Evolutionary conservation across 2,329 filamentous ascomycete species (phyloP), one percentile per base, ranked within the genome.

Genomic region (Aschersonia sp.): DNA sequence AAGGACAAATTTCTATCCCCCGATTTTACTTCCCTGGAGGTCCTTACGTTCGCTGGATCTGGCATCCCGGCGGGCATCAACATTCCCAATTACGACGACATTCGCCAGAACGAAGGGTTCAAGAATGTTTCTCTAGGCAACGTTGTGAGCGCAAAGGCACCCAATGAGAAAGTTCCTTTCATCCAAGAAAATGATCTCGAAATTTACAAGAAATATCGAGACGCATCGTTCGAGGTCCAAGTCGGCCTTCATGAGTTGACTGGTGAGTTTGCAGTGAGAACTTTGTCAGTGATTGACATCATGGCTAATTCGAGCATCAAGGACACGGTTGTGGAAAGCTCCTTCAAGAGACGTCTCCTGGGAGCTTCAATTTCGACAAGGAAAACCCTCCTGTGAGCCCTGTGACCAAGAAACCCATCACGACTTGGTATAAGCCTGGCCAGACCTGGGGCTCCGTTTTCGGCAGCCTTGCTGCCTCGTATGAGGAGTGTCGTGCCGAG

Each of bases 371-470:
- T 70, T 97, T 97, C 59, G 86, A 97, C 60, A 70, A 80, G 50
- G 69, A 80, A 51, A 86, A 87, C 60, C 88, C 86, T 6, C 90
- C 90, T 1, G 68, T 87, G 46, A 94, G 80, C 58, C 90, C 89
- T 1, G 65, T 96, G 41, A 86, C 80, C 5, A 73, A 78, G 51
- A 83, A 90, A 64, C 85, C 62, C 1, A 73, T 96, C 44, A 78
- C 76, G 2, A 87, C 83, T 1, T 96, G 85, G 81, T 97, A 97
- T 70, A 94, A 92, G 66, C 87, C 87, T 2, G 88, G 88, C 3
- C 87, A 96, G 65, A 97, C 90, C 0, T 97, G 89, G 89, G 85
- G 87, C 48, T 87, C 83, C 5, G 87, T 95, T 0, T 97, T 97
- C 59, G 88, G 89, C 30, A 79, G 85, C 51, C 79, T 94, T 53